Evolutionary conservation across 192 early-diverging fungal genomes (phyloP), one percentile per base, ranked within the genome.

Genomic region (Piromyces sp.): DNA sequence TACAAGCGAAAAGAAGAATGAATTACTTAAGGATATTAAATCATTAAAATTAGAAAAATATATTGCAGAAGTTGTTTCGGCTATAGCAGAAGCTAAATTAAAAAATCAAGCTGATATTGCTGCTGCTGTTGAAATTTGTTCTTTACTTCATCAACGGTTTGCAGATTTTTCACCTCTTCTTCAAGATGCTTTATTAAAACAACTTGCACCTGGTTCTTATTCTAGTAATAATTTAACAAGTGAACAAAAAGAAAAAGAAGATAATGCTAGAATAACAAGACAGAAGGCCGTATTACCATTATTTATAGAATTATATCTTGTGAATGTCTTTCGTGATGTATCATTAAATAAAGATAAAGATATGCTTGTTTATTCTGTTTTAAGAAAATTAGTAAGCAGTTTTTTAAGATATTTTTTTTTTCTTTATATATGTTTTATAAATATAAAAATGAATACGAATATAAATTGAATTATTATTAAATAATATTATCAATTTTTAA

Each of bases 1-100:
- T 89, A 85, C 89, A 90, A 0, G 86, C 84, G 33, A 94, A 11
- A 84, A 84, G 9, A 88, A 94, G 84, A 68, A 68, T 68, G 51
- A 68, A 68, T 88, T 96, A 29, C 82, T 95, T 38, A 90, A 93
- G 29, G 96, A 97, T 82, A 90, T 97, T 30, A 88, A 88, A 37
- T 89, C 92, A 79, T 89, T 99, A 22, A 95, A 93, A 84, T 89
- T 98, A n/a, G 97, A 97, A 85, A 99, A 98, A 85, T 99, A 98
- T 85, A 90, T 97, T 81, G 93, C 92, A 51, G 98, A 99, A 89
- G 91, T 98, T 30, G 95, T 94, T 19, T 87, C 89, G 12, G 92
- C 96, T 14, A 91, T 95, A 16, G 85, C 91, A 22, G 97, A 99
- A 83, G 93, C 93, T 9, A 91, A 90, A 30, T 93, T 94, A 83